These are phyloP conservation scores for Trypanosoma platydactyli DNA, from an alignment of 208 protist genomes.

Conservation along the genomic window DNA sequence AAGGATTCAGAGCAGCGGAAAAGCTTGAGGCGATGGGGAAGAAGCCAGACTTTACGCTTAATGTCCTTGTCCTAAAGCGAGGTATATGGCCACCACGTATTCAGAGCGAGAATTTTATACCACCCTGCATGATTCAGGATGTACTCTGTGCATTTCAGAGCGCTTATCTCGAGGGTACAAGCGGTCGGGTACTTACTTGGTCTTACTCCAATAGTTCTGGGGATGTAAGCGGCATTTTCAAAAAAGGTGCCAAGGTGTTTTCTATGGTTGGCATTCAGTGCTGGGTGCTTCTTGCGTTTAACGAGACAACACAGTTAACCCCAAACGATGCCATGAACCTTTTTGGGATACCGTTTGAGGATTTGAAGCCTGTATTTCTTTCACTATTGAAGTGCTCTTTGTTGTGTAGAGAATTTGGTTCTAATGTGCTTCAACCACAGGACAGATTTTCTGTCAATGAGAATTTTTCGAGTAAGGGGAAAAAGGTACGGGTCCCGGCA, in stretches of 20 bases:
- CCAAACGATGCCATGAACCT: constrained; percentile 28
- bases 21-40: constrained; percentile 35
- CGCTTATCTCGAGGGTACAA: constrained; percentile 67
- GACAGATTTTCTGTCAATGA: constrained; percentile 62
- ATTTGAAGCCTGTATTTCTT: constrained; percentile 40
- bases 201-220: constrained; percentile 78
- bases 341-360: constrained; percentile 39
- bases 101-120: constrained; percentile 34
- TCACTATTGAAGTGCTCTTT: constrained; percentile 50
- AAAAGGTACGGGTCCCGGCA: constrained; percentile 58
- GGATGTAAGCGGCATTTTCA: constrained; percentile 55
- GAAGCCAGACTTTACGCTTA: constrained; percentile 45
- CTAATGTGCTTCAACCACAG: constrained; percentile 28
- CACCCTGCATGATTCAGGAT: constrained; percentile 22
- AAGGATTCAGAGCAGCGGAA: constrained; percentile 46
- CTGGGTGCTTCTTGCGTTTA: constrained; percentile 77
- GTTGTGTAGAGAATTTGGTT: constrained; percentile 23
- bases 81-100: constrained; percentile 79
- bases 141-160: constrained; percentile 48
- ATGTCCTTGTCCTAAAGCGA: constrained; percentile 69
- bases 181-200: constrained; percentile 68
- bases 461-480: constrained; percentile 50
- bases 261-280: constrained; percentile 67
- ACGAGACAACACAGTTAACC: constrained; percentile 39
- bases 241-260: constrained; percentile 48